Evolutionary conservation across 345 rosid species (phyloP), one percentile per base, ranked within the genome.

Genomic region (Eucalyptus urophylla): DNA sequence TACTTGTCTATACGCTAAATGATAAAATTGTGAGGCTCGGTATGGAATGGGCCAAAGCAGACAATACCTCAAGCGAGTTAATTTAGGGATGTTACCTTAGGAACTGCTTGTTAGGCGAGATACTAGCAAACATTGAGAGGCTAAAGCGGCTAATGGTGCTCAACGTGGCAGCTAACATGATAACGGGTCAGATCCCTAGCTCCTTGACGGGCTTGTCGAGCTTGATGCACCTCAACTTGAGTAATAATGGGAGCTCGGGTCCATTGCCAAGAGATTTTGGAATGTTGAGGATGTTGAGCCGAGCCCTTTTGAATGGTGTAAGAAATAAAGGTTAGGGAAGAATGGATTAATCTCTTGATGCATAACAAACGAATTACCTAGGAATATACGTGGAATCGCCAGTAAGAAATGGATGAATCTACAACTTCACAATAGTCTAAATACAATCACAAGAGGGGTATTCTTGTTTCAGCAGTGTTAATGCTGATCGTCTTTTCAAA

Each of bases 141-240:
- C 89, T 93, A 86, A 91, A 51, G 5, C 53, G 92, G 76, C 72
- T 92, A 24, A 89, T 91, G 21, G 93, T 93, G 27, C 89, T 92
- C 67, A 92, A 93, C 17, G n/a, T 93, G 88, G 95, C 91, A 16
- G 94, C 91, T 60, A 93, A 93, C 45, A 88, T 86, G 24, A 80
- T 92, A 11, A 88, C 92, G 11, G 93, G 95, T 16, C 25, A 72
- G 87, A 92, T 93, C 49, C 93, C 92, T 13, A 45, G 90, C 29
- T 92, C 94, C 11, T 65, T 92, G 12, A 91, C 92, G 4, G 89
- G 89, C 45, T 72, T 93, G 22, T 92, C 93, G 6, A 88, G 92
- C 47, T 88, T 93, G 83, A 92, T 92, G 94, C 94, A 92, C 80
- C 89, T 93, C 37, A 94, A 93, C 86, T 65, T 92, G 60, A 90